A percentile compares a stretch with the other conserved stretches of the same genome.
These are phyloP conservation scores for Aspergillus taichungensis DNA, from an alignment of 495 filamentous ascomycete species.

Conservation along the genomic window DNA sequence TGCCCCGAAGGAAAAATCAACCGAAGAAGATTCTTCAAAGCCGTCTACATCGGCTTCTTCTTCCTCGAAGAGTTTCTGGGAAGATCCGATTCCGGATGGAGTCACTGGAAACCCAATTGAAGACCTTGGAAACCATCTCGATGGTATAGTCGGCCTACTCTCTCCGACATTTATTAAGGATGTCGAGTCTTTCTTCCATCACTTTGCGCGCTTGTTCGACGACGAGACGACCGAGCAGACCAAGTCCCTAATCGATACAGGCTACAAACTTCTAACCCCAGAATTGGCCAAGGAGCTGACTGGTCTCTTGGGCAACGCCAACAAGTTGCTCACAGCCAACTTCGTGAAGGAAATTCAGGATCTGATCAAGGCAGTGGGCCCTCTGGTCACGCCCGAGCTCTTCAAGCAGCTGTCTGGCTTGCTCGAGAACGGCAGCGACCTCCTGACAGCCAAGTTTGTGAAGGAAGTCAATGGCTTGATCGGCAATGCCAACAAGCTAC, in stretches of 20 bases:
- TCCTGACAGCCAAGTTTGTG: slow-evolving; percentile 25
- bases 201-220: slow-evolving; percentile 36
- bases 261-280: slow-evolving; percentile 19
- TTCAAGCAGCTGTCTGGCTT: slow-evolving; percentile 20
- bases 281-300: slow-evolving; percentile 17
- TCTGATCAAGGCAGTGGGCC: slow-evolving; percentile 23
- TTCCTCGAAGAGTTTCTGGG: background rate
- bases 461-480: slow-evolving; percentile 24
- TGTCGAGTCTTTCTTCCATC: slow-evolving; percentile 38
- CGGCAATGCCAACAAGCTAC: slow-evolving; percentile 26
- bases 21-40: too few species aligned
- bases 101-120: slow-evolving; percentile 13
- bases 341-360: slow-evolving; percentile 26
- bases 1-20: too few species aligned
- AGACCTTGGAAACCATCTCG: slow-evolving; percentile 33
- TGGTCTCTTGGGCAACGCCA: slow-evolving; percentile 26
- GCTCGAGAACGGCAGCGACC: slow-evolving; percentile 17
- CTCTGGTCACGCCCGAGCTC: slow-evolving; percentile 21
- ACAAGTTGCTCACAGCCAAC: slow-evolving; percentile 20
- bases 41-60: background rate
- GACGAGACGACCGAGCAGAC: slow-evolving; percentile 30
- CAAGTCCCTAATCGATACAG: slow-evolving; percentile 23
- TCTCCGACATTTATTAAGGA: slow-evolving; percentile 29
- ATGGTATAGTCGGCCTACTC: slow-evolving; percentile 32
- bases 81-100: background rate